phyloP scores from a whole-genome alignment of 208 protist genomes.

The Trypanosoma mega region DNA sequence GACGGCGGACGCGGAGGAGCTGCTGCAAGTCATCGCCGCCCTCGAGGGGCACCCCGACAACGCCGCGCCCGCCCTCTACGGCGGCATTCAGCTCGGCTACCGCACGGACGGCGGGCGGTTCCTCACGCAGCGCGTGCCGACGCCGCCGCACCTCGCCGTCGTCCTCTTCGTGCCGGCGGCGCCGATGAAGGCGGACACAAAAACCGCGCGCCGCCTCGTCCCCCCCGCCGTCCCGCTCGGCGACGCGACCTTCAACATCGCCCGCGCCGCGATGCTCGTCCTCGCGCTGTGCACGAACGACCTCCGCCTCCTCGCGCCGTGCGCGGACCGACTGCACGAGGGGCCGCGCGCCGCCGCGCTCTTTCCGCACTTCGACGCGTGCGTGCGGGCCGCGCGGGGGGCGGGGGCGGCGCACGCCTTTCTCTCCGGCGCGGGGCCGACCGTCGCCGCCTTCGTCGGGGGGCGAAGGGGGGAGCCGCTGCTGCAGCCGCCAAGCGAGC shows the following conservation, averaged over 20 bases:
- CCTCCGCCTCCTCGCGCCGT: constrained; percentile 61
- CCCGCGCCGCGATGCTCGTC: constrained; percentile 83
- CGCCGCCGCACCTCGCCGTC: constrained; percentile 67
- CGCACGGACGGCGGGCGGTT: constrained; percentile 23
- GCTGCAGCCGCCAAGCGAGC: constrained; percentile 47
- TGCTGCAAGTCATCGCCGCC: constrained; percentile 78
- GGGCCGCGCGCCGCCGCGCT: constrained; percentile 61
- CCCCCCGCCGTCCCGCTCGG: constrained; percentile 50
- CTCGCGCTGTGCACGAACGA: constrained; percentile 71
- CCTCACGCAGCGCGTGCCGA: constrained; percentile 78
- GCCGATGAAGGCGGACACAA: constrained; percentile 88
- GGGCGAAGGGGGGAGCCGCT: constrained; percentile 62
- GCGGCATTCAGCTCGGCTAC: constrained; percentile 91
- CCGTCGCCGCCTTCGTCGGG: constrained; percentile 71
- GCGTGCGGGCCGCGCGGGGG: constrained; percentile 50
- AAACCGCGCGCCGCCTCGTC: constrained; percentile 80
- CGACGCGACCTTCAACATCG: constrained; percentile 93
- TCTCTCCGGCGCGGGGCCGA: constrained; percentile 77
- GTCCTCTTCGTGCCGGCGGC: constrained; percentile 90
- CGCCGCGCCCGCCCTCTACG: constrained; percentile 92
- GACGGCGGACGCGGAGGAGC: constrained; percentile 60
- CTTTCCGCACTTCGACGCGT: constrained; percentile 80
- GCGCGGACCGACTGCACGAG: constrained; percentile 86
- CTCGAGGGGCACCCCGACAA: constrained; percentile 95
- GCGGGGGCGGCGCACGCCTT: constrained; percentile 79